Base-by-base conservation (phyloP, 495 filamentous ascomycete species). In the Rhizodiscina lignyota region DNA sequence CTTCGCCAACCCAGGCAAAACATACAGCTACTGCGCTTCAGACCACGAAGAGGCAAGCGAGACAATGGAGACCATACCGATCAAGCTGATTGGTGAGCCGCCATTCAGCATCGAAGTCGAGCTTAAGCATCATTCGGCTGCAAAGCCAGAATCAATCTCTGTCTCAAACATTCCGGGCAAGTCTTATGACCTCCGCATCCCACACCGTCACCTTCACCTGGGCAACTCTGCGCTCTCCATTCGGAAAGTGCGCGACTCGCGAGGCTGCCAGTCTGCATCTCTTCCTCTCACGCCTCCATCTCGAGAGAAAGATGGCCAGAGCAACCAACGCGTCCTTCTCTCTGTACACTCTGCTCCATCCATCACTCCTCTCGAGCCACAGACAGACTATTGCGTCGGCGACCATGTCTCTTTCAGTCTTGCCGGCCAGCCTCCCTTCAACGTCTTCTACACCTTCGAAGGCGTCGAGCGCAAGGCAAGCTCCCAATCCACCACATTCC, bases 1-100 rank as follows among this genome's bases (percentile, higher is more conserved):
- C 10, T 96, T 97, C 46, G 66, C 66, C 35, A 79, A 81, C 40
- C 83, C 84, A 2, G 87, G 83, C n/a, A 86, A 85, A 52, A 83
- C 84, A 3, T 94, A 94, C 60, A 89, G 82, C 40, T 93, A 83
- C 56, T 97, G 89, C 60, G 76, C 83, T 44, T 74, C 79, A 24
- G 83, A 91, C 38, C n/a, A n/a, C n/a, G n/a, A n/a, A n/a, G n/a
- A n/a, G n/a, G n/a, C n/a, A n/a, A 64, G 74, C n/a, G 67, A 64
- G 29, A 74, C 73, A 27, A 79, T 84, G 35, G 84, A 96, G 50
- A 67, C 74, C 6, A 85, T 97, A 37, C 85, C 89, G 0, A 74
- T 97, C 29, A 74, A 66, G 0, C 61, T 97, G 13, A 73, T 73
- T 28, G 89, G 89, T 18, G 59, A 70, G n/a, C 72, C 89, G 3